A percentile compares a stretch with the other conserved stretches of the same genome.
phyloP scores from a whole-genome alignment of 441 rosid species.

The Flueggea neowawraea region DNA sequence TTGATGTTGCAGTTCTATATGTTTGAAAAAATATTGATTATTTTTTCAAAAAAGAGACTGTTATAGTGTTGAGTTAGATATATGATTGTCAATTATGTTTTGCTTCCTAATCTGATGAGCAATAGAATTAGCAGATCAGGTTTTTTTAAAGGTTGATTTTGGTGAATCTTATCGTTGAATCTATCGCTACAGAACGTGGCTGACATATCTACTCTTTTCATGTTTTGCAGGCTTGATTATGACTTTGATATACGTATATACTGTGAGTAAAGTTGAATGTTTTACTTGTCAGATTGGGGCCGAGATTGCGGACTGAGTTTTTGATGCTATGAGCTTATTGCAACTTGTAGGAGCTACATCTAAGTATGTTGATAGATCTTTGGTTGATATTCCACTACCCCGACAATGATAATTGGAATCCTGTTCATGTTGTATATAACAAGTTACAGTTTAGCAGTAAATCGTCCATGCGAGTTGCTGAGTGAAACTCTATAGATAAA shows the following conservation, averaged over 20 bases:
- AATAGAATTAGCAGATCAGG: too few species aligned
- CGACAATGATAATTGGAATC: slow-evolving; percentile 53
- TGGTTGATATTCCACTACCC: slow-evolving; percentile 40
- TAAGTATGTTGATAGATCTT: slow-evolving; percentile 70
- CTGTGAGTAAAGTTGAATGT: slow-evolving; percentile 4
- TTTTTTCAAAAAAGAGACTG: too few species aligned
- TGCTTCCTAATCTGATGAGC: too few species aligned
- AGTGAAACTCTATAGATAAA: slow-evolving; percentile 32
- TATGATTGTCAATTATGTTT: too few species aligned
- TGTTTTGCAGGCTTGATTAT: slow-evolving; percentile 4
- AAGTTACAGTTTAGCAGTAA: slow-evolving; percentile 66
- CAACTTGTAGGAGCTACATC: slow-evolving; percentile 79
- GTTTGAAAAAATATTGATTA: too few species aligned
- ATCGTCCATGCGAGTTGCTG: slow-evolving; percentile 34
- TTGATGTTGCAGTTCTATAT: too few species aligned
- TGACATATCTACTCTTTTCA: too few species aligned
- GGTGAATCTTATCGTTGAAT: too few species aligned
- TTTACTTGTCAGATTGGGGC: slow-evolving; percentile 10
- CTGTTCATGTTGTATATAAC: slow-evolving; percentile 42
- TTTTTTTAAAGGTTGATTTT: too few species aligned
- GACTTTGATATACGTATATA: slow-evolving; percentile 21
- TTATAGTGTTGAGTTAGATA: too few species aligned
- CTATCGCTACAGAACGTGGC: too few species aligned
- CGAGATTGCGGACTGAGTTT: slow-evolving; percentile 13
- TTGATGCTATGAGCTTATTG: slow-evolving; percentile 50